These are phyloP conservation scores for Inga laurina DNA, from an alignment of 306 rosid genomes.

Conservation along the genomic window DNA sequence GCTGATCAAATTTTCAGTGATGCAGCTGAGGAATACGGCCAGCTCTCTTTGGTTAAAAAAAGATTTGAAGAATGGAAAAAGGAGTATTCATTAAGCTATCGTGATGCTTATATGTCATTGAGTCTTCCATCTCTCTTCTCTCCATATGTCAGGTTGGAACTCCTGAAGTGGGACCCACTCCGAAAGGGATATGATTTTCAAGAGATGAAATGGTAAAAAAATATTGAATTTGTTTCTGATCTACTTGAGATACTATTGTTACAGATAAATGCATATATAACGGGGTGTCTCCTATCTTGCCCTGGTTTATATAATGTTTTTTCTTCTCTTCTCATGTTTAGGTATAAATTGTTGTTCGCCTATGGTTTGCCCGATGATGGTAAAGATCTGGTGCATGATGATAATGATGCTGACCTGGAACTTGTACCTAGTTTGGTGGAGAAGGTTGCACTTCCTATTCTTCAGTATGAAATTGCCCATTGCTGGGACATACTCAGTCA, in stretches of 20 bases:
- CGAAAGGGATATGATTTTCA: slow-evolving; percentile 75
- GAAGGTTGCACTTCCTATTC: slow-evolving; percentile 90
- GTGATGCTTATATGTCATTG: slow-evolving; percentile 86
- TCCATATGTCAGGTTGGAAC: slow-evolving; percentile 94
- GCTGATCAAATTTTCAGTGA: slow-evolving; percentile 87
- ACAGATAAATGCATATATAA: slow-evolving; percentile 20
- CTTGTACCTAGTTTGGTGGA: slow-evolving; percentile 93
- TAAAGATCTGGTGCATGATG: slow-evolving; percentile 61
- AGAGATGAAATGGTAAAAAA: slow-evolving; percentile 82
- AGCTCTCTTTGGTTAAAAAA: slow-evolving; percentile 72
- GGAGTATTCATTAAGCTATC: slow-evolving; percentile 65
- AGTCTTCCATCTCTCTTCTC: slow-evolving; percentile 88
- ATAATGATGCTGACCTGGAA: slow-evolving; percentile 83
- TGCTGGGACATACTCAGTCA: slow-evolving; percentile 96
- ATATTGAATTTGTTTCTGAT: slow-evolving; percentile 20
- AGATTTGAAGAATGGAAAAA: slow-evolving; percentile 92
- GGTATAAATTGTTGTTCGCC: slow-evolving; percentile 76
- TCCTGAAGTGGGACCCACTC: slow-evolving; percentile 95
- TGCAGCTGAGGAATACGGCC: slow-evolving; percentile 86
- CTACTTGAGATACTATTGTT: slow-evolving; percentile 9
- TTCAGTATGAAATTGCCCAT: slow-evolving; percentile 77
- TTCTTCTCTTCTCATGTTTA: slow-evolving; percentile 32
- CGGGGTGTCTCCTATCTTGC: not conserved
- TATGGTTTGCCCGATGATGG: slow-evolving; percentile 77
- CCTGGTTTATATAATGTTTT: slow-evolving; percentile 5